phyloP scores from a whole-genome alignment of 108 stramenopile species.

The Nitzschia palea region DNA sequence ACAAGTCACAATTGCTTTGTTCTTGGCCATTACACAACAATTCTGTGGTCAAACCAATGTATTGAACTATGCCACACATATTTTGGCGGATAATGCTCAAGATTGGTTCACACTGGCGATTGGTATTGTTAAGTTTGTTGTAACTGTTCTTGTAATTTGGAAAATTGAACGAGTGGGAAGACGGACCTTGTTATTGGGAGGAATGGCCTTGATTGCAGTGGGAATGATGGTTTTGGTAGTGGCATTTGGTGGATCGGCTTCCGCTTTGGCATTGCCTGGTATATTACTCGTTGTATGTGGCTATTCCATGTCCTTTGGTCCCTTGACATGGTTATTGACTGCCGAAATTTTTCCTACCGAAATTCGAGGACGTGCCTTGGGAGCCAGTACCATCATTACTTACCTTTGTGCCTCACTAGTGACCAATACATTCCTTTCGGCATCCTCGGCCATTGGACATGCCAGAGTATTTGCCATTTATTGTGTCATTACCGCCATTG shows the following conservation, averaged over 20 bases:
- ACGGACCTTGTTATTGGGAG: slow-evolving; percentile 47
- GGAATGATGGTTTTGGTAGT: slow-evolving; percentile 48
- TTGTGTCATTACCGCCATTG: slow-evolving; percentile 38
- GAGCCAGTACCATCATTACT: slow-evolving; percentile 54
- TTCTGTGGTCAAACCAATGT: slow-evolving; percentile 76
- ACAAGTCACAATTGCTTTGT: slow-evolving; percentile 57
- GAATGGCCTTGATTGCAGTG: slow-evolving; percentile 45
- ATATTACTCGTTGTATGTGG: slow-evolving; percentile 64
- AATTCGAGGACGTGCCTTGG: slow-evolving; percentile 72
- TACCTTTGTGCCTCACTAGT: slow-evolving; percentile 60
- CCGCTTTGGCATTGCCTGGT: slow-evolving; percentile 41
- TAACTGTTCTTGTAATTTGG: slow-evolving; percentile 63
- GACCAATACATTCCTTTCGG: slow-evolving; percentile 54
- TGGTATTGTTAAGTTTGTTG: slow-evolving; percentile 65
- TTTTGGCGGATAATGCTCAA: slow-evolving; percentile 39
- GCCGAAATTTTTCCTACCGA: slow-evolving; percentile 70
- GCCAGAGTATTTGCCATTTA: slow-evolving; percentile 52
- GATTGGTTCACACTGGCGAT: slow-evolving; percentile 48
- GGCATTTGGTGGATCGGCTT: slow-evolving; percentile 35
- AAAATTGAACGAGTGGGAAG: slow-evolving; percentile 58
- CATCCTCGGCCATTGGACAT: slow-evolving; percentile 47
- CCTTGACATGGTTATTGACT: slow-evolving; percentile 69
- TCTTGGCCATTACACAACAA: slow-evolving; percentile 64
- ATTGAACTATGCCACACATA: slow-evolving; percentile 66
- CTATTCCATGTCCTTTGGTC: slow-evolving; percentile 70